Evolutionary conservation across 768 basidiomycete species (phyloP), one percentile per base, ranked within the genome.

Genomic region (Pleurotus eryngii): DNA sequence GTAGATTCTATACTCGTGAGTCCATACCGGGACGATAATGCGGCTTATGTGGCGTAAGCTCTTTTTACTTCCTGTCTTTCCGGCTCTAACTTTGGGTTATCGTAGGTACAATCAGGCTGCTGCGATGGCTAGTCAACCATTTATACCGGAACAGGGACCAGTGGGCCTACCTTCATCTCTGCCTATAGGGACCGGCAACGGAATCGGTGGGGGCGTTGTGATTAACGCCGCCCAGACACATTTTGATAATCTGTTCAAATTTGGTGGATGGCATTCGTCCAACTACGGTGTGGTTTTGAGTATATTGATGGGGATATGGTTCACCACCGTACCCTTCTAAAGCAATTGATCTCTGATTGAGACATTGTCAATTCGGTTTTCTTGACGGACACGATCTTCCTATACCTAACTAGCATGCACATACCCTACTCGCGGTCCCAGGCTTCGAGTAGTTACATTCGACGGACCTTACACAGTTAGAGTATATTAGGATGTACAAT

Each of bases 1-100:
- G 72, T 82, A 53, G 69, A 81, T 60, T 30, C 20, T 1, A 15
- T 54, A 18, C 20, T 54, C 18, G 9, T 54, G 51, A 54, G 51
- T 42, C 39, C 51, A 12, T 40, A 38, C 18, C n/a, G 51, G 24
- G 51, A 54, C 26, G 51, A 54, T 22, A 37, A 18, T 24, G 51
- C 51, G 4, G 51, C 51, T 12, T 37, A 37, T 38, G 20, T 14
- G 37, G 51, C 51, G 51, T 54, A 24, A 17, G 51, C 38, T 42
- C 51, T 1, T 54, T 24, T 54, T 18, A 6, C 24, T 15, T 15
- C 17, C 4, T 18, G 14, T 8, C 3, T 20, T 5, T 22, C 7
- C 20, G 14, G 38, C 39, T n/a, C 47, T 26, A 49, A 20, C 24
- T 51, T 18, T 17, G 17, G n/a, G 49, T 22, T n/a, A 37, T 37